Evolutionary conservation across 371 early-diverging fungal genomes (phyloP).

Genomic region (Encephalitozoon hellem): DNA sequence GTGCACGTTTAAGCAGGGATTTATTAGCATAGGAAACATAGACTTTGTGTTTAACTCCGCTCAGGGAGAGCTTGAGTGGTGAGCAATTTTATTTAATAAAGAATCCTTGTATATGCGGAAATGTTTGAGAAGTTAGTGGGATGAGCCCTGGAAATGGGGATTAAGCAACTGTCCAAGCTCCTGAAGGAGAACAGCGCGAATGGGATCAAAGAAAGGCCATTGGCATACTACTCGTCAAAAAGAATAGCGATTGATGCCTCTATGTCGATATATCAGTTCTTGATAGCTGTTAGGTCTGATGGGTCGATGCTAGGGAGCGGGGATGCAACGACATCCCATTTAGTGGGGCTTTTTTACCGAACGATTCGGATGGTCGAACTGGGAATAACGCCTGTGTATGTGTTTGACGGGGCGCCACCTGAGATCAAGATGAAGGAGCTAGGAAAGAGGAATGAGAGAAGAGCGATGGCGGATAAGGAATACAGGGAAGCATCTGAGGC

Average conservation of each 20-base stretch:
- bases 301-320: constrained; percentile 74
- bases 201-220: constrained; percentile 71
- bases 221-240: constrained; percentile 80
- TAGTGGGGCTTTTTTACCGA: constrained; percentile 94
- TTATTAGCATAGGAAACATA: constrained; percentile 57
- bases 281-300: constrained; percentile 88
- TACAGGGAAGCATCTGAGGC: constrained; percentile 46
- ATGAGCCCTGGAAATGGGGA: constrained; percentile 65
- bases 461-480: constrained; percentile 62
- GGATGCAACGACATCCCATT: constrained; percentile 89
- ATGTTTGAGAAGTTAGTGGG: background rate
- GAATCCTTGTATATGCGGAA: background rate
- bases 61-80: constrained; percentile 62
- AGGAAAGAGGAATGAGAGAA: constrained; percentile 72
- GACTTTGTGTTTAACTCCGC: constrained; percentile 60
- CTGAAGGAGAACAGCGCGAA: constrained; percentile 78
- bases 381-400: constrained; percentile 90
- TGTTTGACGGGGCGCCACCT: constrained; percentile 98
- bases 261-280: constrained; percentile 95
- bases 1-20: constrained; percentile 60
- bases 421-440: constrained; percentile 68
- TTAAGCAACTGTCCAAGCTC: constrained; percentile 79
- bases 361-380: constrained; percentile 93
- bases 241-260: constrained; percentile 95
- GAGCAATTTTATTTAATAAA: constrained; percentile 16